These are phyloP conservation scores for Cystobasidium slooffiae DNA, from an alignment of 1,284 basidiomycete genomes.

Conservation along the genomic window DNA sequence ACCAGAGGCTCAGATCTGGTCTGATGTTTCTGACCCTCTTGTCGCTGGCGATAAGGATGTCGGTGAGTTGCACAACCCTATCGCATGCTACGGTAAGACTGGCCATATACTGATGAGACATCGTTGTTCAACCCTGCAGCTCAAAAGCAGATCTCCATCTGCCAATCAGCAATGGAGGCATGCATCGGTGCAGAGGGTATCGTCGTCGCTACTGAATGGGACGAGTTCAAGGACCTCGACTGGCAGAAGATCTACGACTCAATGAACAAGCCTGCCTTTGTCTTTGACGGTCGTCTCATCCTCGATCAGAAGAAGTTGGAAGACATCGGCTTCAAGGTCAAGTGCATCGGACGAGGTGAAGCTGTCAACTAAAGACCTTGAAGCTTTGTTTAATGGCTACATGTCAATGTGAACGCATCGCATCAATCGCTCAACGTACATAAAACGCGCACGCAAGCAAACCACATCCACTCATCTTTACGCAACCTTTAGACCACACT, in stretches of 20 bases:
- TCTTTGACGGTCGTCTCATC: slow-evolving; percentile 85
- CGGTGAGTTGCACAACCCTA: slow-evolving; percentile 43
- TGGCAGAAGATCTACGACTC: slow-evolving; percentile 81
- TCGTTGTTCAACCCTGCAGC: slow-evolving; percentile 61
- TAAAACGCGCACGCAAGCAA: no score
- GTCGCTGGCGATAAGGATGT: slow-evolving; percentile 63
- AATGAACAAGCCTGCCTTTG: slow-evolving; percentile 75
- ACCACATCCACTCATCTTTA: no score
- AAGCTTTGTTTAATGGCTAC: no score
- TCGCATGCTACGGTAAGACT: background rate
- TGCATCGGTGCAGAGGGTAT: slow-evolving; percentile 88
- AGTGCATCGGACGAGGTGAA: slow-evolving; percentile 56
- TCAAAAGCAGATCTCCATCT: slow-evolving; percentile 84
- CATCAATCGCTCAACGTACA: no score
- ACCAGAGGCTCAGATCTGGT: slow-evolving; percentile 62
- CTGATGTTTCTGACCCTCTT: slow-evolving; percentile 62
- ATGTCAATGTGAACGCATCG: no score
- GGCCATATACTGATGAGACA: background rate
- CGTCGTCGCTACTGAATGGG: slow-evolving; percentile 82
- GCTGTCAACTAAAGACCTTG: slow-evolving; percentile 38
- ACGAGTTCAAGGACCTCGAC: slow-evolving; percentile 89
- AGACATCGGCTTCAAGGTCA: slow-evolving; percentile 89
- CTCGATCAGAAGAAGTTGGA: slow-evolving; percentile 78
- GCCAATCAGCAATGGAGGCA: slow-evolving; percentile 76
- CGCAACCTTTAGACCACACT: no score